Base-by-base conservation (phyloP, 78 protist genomes). In the Polysphondylium violaceum region DNA sequence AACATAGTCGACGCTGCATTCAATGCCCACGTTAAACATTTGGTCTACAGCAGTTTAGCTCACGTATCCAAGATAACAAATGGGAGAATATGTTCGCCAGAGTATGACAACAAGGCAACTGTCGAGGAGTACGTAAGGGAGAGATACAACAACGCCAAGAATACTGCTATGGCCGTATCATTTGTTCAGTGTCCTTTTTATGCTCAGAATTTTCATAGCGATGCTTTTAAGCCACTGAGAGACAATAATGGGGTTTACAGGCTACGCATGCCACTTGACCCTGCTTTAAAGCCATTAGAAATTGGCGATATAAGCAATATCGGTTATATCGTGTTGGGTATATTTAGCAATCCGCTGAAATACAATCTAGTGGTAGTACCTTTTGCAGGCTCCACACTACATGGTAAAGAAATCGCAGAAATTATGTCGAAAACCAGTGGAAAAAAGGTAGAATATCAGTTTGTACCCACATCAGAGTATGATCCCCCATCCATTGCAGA, bases 1-100 rank as follows among this genome's bases (percentile, higher is more conserved):
- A 74, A 74, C 1, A 64, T 61, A n/a, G 19, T 51, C 36, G 59
- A 77, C 51, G 87, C 61, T 3, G 36, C 87, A n/a, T 31, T 67
- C 2, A 33, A 31, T 23, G 33, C 59, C 2, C 33, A 33, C 31
- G 59, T 77, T 21, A 60, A 77, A 21, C 87, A 77, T 60, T 23
- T 67, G 14, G 50, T 77, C 2, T 77, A 47, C 23, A 51, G 68
- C n/a, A 40, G 41, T 16, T 35, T 77, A 35, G 23, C 74, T 36
- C 17, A 11, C n/a, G 11, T 36, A 9, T n/a, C 6, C 8, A 11
- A 60, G 33, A 23, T 77, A 27, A 29, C 61, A 12, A 41, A 41
- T 33, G 87, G 87, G 14, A 35, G 40, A 23, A 2, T 33, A 9
- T 6, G 5, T n/a, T 3, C 44, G 19, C 87, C 74, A 47, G 56